Percentiles rank a stretch among this genome's conserved stretches.
Evolutionary conservation across 176 grass and related monocot species (phyloP).

Genomic region (Pontederia paniculata): DNA sequence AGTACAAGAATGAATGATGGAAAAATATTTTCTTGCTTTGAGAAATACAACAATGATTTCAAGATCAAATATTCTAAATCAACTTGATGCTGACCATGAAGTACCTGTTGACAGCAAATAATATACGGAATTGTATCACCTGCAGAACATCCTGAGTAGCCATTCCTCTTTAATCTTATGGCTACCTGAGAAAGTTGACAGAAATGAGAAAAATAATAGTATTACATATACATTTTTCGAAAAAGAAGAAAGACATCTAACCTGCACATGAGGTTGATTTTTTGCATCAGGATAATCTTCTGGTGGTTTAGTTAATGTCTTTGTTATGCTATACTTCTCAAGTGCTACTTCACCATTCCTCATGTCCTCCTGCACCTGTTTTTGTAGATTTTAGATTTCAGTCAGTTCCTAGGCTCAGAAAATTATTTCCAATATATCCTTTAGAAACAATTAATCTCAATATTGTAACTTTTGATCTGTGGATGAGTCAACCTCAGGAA

Average conservation of each 20-base stretch:
- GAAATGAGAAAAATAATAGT: background rate
- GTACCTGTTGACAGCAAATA: conserved; percentile 85
- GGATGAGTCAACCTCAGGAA: conserved; percentile 12
- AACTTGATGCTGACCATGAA: background rate
- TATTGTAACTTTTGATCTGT: background rate
- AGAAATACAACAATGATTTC: background rate
- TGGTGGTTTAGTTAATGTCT: conserved; percentile 90
- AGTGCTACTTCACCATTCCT: conserved; percentile 82
- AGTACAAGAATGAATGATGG: background rate
- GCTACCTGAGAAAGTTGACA: conserved; percentile 51
- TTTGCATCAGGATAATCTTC: conserved; percentile 97
- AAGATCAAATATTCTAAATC: background rate
- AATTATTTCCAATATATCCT: background rate
- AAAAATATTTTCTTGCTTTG: no score
- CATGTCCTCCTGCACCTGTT: conserved; percentile 89
- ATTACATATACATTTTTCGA: background rate
- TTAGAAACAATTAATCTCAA: no score
- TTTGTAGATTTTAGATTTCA: conserved; percentile 1
- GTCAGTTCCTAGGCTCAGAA: background rate
- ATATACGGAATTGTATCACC: conserved; percentile 93
- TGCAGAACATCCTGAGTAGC: conserved; percentile 66
- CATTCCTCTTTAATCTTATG: conserved; percentile 88
- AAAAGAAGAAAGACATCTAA: conserved; percentile 18
- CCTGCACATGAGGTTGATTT: conserved; percentile 99
- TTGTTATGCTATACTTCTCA: conserved; percentile 89